Base-by-base conservation (phyloP, 2,329 filamentous ascomycete species). In the Ceratocystis papillata region DNA sequence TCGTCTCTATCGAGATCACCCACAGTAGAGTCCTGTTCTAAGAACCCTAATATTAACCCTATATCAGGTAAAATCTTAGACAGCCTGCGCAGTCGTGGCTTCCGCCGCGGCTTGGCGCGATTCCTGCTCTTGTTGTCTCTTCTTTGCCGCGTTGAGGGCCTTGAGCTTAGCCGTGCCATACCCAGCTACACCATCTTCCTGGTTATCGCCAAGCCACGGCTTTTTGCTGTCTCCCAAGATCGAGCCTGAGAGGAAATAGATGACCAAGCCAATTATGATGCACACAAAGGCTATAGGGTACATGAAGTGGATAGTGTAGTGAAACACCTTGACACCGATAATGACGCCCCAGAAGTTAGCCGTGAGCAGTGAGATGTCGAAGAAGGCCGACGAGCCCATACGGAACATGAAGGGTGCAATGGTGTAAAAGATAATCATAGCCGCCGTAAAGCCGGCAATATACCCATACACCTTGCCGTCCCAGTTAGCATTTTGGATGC, bases 321-420 rank as follows among this genome's bases (percentile, higher is more conserved):
- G 84, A 73, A 99, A 96, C 62, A 97, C 89, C 73, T 87, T 83
- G 70, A 95, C 84, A 62, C 94, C 94, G 71, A 99, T 93, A 70
- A 95, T 88, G 69, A 96, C 88, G 70, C 91, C 92, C 94, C 94
- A 99, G 78, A 97, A 97, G 77, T 96, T 96, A 71, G 87, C 90
- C 1, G 94, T 97, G 68, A 99, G 80, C 70, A 99, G 79, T 6
- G 88, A 93, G 72, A 97, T 96, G 76, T 99, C 96, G 80, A 96
- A 95, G 77, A 99, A 96, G 22, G 92, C 93, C 2, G 94, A 94
- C 17, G 85, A 89, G 33, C 88, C 88, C 78, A 97, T 88, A 70
- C 94, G 89, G 76, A 97, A 87, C 69, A 99, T 82, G 65, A 97
- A 78, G 0, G 94, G 94, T 0, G 89, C 91, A 2, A 94, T 79